These are phyloP conservation scores for Favolaschia claudopus DNA, from an alignment of 768 basidiomycete species.

Conservation along the genomic window DNA sequence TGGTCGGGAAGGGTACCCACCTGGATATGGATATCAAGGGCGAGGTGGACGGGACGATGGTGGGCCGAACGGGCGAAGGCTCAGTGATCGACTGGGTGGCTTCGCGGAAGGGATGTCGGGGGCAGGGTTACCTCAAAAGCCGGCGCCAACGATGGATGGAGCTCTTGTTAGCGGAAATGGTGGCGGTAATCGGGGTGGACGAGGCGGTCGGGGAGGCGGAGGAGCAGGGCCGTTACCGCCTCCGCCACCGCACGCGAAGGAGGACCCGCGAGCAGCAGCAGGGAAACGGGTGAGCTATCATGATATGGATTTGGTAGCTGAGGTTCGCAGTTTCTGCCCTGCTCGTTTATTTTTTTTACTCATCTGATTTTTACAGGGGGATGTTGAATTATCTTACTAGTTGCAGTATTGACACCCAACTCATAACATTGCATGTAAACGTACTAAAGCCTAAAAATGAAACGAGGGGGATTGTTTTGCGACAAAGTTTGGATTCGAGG, in stretches of 20 bases:
- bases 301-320: constrained; percentile 94
- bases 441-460: too few relatives aligned
- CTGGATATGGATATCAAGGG: constrained; percentile 39
- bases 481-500: too few relatives aligned
- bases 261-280: constrained; percentile 90
- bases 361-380: constrained; percentile 58
- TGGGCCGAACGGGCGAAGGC: constrained; percentile 63
- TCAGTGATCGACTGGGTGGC: constrained; percentile 85
- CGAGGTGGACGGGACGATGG: constrained; percentile 66
- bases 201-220: constrained; percentile 46
- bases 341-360: constrained; percentile 25
- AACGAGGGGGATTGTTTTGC: too few relatives aligned
- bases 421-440: neutral
- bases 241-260: constrained; percentile 88
- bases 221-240: constrained; percentile 70
- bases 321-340: constrained; percentile 47
- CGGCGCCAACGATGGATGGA: constrained; percentile 60
- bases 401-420: constrained; percentile 18
- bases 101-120: constrained; percentile 67
- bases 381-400: constrained; percentile 66
- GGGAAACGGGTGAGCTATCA: constrained; percentile 93
- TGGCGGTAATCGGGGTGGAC: constrained; percentile 42
- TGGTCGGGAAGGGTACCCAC: constrained; percentile 46
- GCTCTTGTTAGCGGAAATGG: constrained; percentile 61
- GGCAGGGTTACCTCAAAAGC: constrained; percentile 84